These are phyloP conservation scores for Volutella citrinella DNA, from an alignment of 2,329 filamentous ascomycete species.

Conservation along the genomic window DNA sequence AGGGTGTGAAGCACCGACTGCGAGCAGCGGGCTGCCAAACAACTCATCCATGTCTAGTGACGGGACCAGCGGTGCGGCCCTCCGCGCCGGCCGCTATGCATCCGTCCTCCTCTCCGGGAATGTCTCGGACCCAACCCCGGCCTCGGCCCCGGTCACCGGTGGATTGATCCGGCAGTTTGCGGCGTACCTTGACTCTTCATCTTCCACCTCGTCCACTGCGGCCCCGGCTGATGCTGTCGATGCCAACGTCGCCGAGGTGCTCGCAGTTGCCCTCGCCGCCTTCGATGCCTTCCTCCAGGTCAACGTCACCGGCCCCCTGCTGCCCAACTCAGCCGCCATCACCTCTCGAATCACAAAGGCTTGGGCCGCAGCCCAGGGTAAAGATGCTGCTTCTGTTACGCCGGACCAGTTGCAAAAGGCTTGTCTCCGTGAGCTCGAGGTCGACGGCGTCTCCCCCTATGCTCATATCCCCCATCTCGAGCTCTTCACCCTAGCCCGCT, in stretches of 20 bases:
- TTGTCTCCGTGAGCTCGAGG: slow-evolving; percentile 66
- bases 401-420: slow-evolving; percentile 47
- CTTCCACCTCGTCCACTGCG: slow-evolving; percentile 4
- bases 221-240: slow-evolving; percentile 3
- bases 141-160: slow-evolving; percentile 16
- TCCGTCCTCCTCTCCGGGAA: slow-evolving; percentile 19
- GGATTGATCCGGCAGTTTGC: slow-evolving; percentile 19
- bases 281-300: slow-evolving; percentile 80
- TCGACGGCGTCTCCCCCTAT: slow-evolving; percentile 87
- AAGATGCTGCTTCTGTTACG: slow-evolving; percentile 5
- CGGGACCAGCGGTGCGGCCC: slow-evolving; percentile 8
- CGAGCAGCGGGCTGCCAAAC: no score
- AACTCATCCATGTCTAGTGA: slow-evolving; percentile 8
- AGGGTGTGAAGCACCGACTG: no score
- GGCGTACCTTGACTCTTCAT: slow-evolving; percentile 8
- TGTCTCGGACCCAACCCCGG: slow-evolving; percentile 15
- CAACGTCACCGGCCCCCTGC: slow-evolving; percentile 82
- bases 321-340: slow-evolving; percentile 39
- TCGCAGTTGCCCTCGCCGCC: slow-evolving; percentile 32
- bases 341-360: slow-evolving; percentile 39
- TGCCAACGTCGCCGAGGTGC: slow-evolving; percentile 11
- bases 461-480: slow-evolving; percentile 80
- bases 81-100: slow-evolving; percentile 22
- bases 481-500: slow-evolving; percentile 71
- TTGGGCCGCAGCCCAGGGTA: slow-evolving; percentile 23